These are phyloP conservation scores for Catunica adiposa DNA, from an alignment of 2,329 filamentous ascomycete genomes.

Conservation along the genomic window DNA sequence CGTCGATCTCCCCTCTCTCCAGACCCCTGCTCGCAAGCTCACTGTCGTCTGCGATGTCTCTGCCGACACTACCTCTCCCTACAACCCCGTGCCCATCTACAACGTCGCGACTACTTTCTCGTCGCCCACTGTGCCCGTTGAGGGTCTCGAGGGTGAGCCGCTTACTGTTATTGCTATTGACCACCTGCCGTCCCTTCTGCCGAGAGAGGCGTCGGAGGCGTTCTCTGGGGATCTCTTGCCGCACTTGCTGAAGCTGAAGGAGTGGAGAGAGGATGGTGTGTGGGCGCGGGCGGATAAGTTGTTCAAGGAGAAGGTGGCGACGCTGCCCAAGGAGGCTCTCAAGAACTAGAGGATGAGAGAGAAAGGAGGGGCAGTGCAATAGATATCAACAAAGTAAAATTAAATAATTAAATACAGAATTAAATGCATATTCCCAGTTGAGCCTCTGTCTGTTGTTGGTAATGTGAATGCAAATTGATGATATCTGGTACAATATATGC, in stretches of 20 bases:
- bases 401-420: constrained; percentile 2
- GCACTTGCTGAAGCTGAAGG: constrained; percentile 59
- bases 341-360: constrained; percentile 12
- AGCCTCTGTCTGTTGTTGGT: not conserved
- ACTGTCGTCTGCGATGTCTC: constrained; percentile 67
- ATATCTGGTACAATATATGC: constrained; percentile 3
- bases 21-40: constrained; percentile 52
- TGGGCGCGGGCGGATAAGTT: constrained; percentile 75
- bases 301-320: constrained; percentile 66
- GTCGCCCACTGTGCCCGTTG: constrained; percentile 67
- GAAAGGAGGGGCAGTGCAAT: not conserved
- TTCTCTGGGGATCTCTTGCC: constrained; percentile 69
- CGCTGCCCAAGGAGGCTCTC: constrained; percentile 35
- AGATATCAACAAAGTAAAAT: not conserved
- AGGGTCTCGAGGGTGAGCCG: constrained; percentile 38
- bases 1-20: constrained; percentile 53
- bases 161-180: constrained; percentile 78
- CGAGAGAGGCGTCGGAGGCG: constrained; percentile 71
- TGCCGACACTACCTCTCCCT: constrained; percentile 56
- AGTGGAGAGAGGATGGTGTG: constrained; percentile 55
- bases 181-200: constrained; percentile 67
- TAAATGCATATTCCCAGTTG: not conserved
- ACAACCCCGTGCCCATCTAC: constrained; percentile 66
- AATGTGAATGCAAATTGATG: not conserved
- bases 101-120: constrained; percentile 71